phyloP scores from a whole-genome alignment of 345 rosid species.

The Odontarrhena argentea region DNA sequence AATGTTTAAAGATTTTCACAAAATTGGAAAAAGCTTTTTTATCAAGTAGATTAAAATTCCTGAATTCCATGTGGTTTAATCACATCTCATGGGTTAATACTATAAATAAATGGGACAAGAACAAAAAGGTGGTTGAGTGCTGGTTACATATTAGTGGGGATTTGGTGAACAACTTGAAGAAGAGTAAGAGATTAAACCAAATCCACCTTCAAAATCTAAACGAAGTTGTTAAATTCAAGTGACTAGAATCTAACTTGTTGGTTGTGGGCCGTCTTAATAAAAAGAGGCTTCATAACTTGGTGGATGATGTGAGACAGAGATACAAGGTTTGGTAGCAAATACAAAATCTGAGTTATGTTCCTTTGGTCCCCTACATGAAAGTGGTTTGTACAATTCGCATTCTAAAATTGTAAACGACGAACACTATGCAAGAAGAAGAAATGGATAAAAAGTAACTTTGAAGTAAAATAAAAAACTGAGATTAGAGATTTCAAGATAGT shows the following conservation, averaged over 20 bases:
- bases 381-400: not conserved
- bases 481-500: not conserved
- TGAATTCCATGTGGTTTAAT: not conserved
- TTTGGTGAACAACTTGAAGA: conserved; percentile 38
- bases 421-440: not conserved
- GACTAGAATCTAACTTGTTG: not conserved
- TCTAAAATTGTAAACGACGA: not conserved
- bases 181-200: conserved; percentile 20
- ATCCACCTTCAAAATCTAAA: conserved; percentile 8
- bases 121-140: conserved; percentile 23
- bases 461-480: not conserved
- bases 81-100: not conserved
- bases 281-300: conserved; percentile 30
- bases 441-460: not conserved
- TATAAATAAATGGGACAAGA: not conserved
- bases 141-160: conserved; percentile 14
- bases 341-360: not conserved
- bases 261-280: not conserved
- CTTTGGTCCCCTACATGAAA: not conserved
- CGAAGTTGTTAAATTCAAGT: not conserved
- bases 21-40: too few relatives aligned
- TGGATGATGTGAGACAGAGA: conserved; percentile 18
- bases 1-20: too few relatives aligned
- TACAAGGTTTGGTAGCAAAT: not conserved
- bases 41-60: not conserved